Evolutionary conservation across 1,284 basidiomycete genomes (phyloP).

Genomic region (Tremellales sp.): DNA sequence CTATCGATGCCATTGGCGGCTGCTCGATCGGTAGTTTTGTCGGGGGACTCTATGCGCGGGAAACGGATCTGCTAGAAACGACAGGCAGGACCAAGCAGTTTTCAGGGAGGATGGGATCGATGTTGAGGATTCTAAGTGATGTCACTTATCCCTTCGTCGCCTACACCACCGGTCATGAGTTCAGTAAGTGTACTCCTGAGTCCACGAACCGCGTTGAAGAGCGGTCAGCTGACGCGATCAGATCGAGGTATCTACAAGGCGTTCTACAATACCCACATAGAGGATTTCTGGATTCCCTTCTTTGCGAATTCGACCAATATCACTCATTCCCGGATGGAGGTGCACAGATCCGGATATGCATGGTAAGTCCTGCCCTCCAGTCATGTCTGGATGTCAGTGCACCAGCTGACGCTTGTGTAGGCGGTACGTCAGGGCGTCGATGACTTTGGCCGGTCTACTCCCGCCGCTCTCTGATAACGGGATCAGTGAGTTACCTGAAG

Average conservation of each 20-base stretch:
- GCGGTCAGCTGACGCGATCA: constrained; percentile 19
- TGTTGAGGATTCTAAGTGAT: constrained; percentile 92
- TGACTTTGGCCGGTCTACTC: constrained; percentile 92
- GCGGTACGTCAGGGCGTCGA: constrained; percentile 76
- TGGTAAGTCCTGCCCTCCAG: constrained; percentile 57
- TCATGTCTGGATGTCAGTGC: constrained; percentile 5
- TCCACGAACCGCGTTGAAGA: not conserved
- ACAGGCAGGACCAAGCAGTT: constrained; percentile 68
- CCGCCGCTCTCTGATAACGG: constrained; percentile 95
- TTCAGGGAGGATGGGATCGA: constrained; percentile 82
- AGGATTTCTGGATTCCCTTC: constrained; percentile 98
- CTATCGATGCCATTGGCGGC: constrained; percentile 86
- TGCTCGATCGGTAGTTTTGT: constrained; percentile 88
- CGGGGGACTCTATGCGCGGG: constrained; percentile 92
- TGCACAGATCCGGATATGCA: constrained; percentile 93
- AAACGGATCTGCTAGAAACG: constrained; percentile 83
- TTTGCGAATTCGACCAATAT: constrained; percentile 99
- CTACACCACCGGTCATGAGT: constrained; percentile 96
- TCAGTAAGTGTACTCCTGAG: constrained; percentile 47
- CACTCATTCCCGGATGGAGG: constrained; percentile 92
- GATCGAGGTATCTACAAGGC: constrained; percentile 48
- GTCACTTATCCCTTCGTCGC: constrained; percentile 96
- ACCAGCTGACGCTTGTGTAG: constrained; percentile 25
- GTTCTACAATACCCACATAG: constrained; percentile 92
- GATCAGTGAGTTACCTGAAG: constrained; percentile 53